Evolutionary conservation across 768 basidiomycete species (phyloP), one percentile per base, ranked within the genome.

Genomic region (Boletus sp.): DNA sequence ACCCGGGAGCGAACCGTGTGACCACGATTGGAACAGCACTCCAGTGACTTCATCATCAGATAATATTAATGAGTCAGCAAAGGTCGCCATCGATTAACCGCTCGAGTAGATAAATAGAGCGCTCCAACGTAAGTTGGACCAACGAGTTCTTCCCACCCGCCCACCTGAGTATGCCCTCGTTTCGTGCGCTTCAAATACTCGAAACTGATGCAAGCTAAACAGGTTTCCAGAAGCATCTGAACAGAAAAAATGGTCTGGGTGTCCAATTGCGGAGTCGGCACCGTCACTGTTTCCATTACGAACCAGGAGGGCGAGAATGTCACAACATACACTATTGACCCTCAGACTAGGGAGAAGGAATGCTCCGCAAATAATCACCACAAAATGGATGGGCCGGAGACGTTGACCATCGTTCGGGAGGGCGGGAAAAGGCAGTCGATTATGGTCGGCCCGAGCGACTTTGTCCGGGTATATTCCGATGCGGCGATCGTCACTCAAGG

Each of bases 191-290:
- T 5, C 17, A 12, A 17, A 15, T 1, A 4, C 9, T 28, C 11
- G 14, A 45, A 9, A 6, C 36, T 60, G 5, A 50, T 6, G 29
- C 46, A 47, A 3, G 11, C 37, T 17, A 18, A 24, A 32, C 3
- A 24, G 17, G 12, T 17, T 6, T 37, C 3, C 20, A 10, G 20
- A 28, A 37, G 17, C 18, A 33, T 40, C 28, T 15, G 15, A n/a
- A 24, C 7, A 28, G 3, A 14, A n/a, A 47, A 30, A 10, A 64
- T 61, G 63, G 59, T 64, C 30, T 65, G 63, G 63, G 50, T 64
- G 4, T 61, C 63, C 29, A 64, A 62, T 11, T 60, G 54, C 7
- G 18, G 29, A 4, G 9, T 2, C 17, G 15, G 24, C 15, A 11
- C 17, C 17, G 44, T 62, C 28, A 5, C 47, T 10, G 15, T 64